These are phyloP conservation scores for Ceratocystiopsis brevicomis DNA, from an alignment of 2,329 filamentous ascomycete genomes.

Conservation along the genomic window DNA sequence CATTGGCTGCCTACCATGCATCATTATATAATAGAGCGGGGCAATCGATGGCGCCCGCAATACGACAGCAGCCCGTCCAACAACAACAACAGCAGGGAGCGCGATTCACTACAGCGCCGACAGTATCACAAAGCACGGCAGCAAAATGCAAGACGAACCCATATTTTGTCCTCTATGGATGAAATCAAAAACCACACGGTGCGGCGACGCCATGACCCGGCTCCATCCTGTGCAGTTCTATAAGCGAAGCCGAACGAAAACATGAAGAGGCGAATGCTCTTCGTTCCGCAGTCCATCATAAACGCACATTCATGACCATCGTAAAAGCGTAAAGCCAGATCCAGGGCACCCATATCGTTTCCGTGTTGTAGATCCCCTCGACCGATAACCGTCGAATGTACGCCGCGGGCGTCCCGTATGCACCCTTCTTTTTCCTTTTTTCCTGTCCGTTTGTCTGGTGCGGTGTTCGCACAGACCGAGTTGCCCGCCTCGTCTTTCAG, in stretches of 20 bases:
- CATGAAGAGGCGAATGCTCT: conserved; percentile 16
- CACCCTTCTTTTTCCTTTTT: conserved; percentile 8
- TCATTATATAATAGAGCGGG: too few relatives aligned
- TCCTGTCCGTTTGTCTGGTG: conserved; percentile 5
- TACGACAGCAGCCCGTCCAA: too few relatives aligned
- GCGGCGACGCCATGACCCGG: conserved; percentile 17
- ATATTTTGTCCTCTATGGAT: too few relatives aligned
- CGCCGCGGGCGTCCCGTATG: not conserved
- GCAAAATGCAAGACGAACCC: too few relatives aligned
- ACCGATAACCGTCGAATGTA: conserved; percentile 5
- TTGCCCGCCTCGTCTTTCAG: conserved; percentile 14
- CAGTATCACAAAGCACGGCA: too few relatives aligned
- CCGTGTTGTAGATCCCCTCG: conserved; percentile 12
- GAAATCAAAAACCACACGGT: conserved; percentile 13
- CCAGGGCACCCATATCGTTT: conserved; percentile 9
- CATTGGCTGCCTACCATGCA: too few relatives aligned
- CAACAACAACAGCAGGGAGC: too few relatives aligned
- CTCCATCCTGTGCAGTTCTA: conserved; percentile 12
- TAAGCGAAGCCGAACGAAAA: conserved; percentile 8
- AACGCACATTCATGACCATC: conserved; percentile 23
- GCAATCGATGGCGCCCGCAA: too few relatives aligned
- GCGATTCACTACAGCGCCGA: too few relatives aligned
- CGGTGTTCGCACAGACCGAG: conserved; percentile 11
- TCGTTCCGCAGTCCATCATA: conserved; percentile 13
- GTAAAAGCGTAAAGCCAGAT: conserved; percentile 18